Percentiles rank a stretch among this genome's conserved stretches.
Conservation (phyloP, 192 early-diverging fungal genomes). For the Entomortierella parvispora region DNA sequence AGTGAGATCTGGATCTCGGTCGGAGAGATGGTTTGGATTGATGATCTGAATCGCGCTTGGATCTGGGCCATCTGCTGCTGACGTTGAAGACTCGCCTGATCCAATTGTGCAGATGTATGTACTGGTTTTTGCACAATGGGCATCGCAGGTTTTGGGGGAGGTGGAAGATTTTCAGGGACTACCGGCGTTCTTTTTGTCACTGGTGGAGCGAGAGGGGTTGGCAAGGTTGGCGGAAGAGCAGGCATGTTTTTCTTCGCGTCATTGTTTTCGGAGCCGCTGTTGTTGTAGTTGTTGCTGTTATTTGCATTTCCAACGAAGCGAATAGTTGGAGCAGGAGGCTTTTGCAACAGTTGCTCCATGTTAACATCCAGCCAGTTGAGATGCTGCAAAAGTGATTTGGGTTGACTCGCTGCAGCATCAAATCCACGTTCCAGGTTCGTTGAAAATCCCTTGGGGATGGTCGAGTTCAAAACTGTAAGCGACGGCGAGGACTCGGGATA, state of each 20-base stretch:
- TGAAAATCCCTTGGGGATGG: conserved; percentile 62
- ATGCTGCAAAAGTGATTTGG: conserved; percentile 54
- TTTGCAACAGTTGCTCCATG: conserved; percentile 70
- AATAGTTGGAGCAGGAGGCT: conserved; percentile 66
- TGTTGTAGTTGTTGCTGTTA: neutral
- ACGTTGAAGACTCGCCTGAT: conserved; percentile 17
- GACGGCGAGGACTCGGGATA: conserved; percentile 58
- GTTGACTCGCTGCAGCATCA: conserved; percentile 52
- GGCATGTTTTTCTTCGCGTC: no score
- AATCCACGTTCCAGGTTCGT: conserved; percentile 70
- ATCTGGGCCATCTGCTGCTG: conserved; percentile 35
- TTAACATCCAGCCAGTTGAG: conserved; percentile 71
- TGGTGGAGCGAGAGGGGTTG: neutral
- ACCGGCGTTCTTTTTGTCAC: neutral
- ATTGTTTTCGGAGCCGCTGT: neutral
- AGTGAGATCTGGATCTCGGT: conserved; percentile 29
- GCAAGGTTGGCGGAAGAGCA: neutral
- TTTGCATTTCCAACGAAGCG: conserved; percentile 55
- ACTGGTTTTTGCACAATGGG: neutral
- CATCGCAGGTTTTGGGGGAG: neutral
- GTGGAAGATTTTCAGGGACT: no score
- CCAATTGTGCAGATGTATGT: conserved; percentile 22
- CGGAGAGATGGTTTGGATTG: conserved; percentile 22
- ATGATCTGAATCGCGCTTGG: conserved; percentile 21
- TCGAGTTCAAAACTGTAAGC: conserved; percentile 57